A percentile compares a stretch with the other conserved stretches of the same genome.
phyloP scores from a whole-genome alignment of 257 asterid species.

The Gentiana dahurica region DNA sequence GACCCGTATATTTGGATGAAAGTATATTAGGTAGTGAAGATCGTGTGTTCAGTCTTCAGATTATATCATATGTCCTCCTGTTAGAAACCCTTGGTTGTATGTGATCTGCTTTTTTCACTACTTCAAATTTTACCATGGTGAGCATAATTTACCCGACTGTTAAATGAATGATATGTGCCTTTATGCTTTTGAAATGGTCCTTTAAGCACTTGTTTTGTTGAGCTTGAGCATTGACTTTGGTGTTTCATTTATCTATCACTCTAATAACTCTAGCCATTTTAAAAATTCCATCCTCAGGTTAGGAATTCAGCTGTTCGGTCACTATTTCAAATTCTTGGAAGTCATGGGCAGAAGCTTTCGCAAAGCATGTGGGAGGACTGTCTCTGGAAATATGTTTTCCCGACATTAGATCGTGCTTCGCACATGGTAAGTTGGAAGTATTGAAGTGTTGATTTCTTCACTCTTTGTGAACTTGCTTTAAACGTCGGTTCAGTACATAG shows the following conservation, averaged over 20 bases:
- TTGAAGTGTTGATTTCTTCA: conserved; percentile 7
- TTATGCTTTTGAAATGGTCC: too few species aligned
- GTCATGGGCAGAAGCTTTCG: conserved; percentile 95
- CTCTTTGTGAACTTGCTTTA: conserved; percentile 2
- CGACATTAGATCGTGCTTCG: conserved; percentile 76
- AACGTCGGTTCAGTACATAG: background rate
- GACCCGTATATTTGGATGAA: too few species aligned
- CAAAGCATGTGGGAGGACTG: conserved; percentile 90
- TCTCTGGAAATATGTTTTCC: conserved; percentile 84
- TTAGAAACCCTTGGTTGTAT: too few species aligned
- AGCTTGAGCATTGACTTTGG: too few species aligned
- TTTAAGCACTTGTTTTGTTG: too few species aligned
- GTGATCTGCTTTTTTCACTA: too few species aligned
- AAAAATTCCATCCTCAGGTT: conserved; percentile 40
- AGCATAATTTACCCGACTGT: too few species aligned
- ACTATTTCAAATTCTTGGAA: conserved; percentile 95
- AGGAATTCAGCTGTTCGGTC: conserved; percentile 93
- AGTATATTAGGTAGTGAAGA: too few species aligned
- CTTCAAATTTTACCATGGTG: too few species aligned
- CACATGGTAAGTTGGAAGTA: conserved; percentile 55
- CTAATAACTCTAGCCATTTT: conserved; percentile 8
- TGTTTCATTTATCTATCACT: background rate
- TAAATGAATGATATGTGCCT: too few species aligned
- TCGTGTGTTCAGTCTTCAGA: too few species aligned
- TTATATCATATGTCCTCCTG: too few species aligned